Conservation (phyloP, 495 filamentous ascomycete species). For the Neurospora pannonica region DNA sequence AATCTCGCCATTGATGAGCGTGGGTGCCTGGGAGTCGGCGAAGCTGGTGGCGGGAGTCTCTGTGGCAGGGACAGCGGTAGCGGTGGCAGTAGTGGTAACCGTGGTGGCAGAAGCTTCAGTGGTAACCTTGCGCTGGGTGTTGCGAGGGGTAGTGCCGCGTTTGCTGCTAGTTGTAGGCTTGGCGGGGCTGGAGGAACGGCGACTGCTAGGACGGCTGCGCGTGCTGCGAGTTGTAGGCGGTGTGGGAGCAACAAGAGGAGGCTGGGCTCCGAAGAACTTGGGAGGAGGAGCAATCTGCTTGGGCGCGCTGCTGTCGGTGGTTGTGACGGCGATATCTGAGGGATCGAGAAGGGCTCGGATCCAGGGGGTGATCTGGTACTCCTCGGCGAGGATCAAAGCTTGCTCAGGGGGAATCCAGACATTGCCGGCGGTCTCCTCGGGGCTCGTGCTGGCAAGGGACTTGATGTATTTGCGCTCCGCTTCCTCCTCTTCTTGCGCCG, state of each 20-base stretch:
- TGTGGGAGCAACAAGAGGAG: conserved; percentile 33
- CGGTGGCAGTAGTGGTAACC: not conserved
- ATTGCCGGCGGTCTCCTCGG: conserved; percentile 91
- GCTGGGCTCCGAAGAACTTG: conserved; percentile 39
- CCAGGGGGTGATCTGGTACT: conserved; percentile 74
- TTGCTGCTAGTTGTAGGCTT: conserved; percentile 43
- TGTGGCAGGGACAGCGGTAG: not conserved
- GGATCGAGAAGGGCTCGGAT: conserved; percentile 82
- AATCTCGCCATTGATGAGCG: conserved; percentile 27
- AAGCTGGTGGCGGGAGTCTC: conserved; percentile 17
- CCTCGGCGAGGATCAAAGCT: conserved; percentile 74
- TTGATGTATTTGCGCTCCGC: conserved; percentile 82
- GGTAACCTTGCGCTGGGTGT: conserved; percentile 53
- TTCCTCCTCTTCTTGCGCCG: conserved; percentile 73
- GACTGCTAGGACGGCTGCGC: conserved; percentile 42
- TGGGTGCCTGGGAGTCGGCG: conserved; percentile 24
- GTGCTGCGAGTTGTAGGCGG: conserved; percentile 34
- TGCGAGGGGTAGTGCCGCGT: conserved; percentile 46
- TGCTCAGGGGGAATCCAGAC: conserved; percentile 85
- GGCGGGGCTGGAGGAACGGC: conserved; percentile 45
- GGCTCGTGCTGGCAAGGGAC: conserved; percentile 62
- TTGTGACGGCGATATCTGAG: conserved; percentile 46
- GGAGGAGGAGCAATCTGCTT: conserved; percentile 67
- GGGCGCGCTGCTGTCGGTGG: conserved; percentile 33
- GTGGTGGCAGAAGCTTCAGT: conserved; percentile 24